Conservation (phyloP, 257 asterid genomes). For the Phtheirospermum japonicum region DNA sequence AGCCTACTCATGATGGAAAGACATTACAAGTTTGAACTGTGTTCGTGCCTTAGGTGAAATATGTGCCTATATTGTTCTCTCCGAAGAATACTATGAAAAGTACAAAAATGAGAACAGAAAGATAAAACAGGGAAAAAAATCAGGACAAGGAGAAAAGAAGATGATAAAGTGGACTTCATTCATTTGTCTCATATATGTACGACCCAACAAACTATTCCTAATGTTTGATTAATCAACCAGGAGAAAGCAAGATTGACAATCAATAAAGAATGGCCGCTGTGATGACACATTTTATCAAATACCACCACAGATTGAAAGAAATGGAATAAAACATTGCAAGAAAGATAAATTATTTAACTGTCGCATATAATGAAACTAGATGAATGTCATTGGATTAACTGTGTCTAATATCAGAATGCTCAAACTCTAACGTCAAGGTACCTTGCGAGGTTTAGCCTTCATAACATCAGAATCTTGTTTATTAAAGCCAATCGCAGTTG, state of each 20-base stretch:
- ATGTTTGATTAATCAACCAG: not conserved
- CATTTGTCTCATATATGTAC: slow-evolving; percentile 6
- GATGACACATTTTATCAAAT: too few relatives aligned
- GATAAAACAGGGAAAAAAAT: not conserved
- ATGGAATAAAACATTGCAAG: too few relatives aligned
- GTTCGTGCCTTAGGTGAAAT: not conserved
- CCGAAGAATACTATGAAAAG: slow-evolving; percentile 3
- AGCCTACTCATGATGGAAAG: too few relatives aligned
- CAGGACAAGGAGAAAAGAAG: slow-evolving; percentile 1
- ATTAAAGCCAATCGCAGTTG: slow-evolving; percentile 98
- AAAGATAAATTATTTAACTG: too few relatives aligned
- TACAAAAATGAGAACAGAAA: not conserved
- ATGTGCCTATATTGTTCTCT: not conserved
- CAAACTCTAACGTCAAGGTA: slow-evolving; percentile 25
- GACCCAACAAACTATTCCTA: slow-evolving; percentile 10
- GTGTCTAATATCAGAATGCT: not conserved
- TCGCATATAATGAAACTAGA: too few relatives aligned
- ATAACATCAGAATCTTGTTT: slow-evolving; percentile 97
- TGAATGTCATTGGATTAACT: not conserved
- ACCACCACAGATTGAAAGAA: too few relatives aligned
- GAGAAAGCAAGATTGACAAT: too few relatives aligned
- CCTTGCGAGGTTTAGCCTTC: slow-evolving; percentile 99
- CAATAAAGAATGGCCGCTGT: too few relatives aligned
- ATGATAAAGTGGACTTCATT: slow-evolving; percentile 2
- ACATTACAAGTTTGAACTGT: not conserved